Base-by-base conservation (phyloP, 2,329 filamentous ascomycete species). In the Botrytis hyacinthi region DNA sequence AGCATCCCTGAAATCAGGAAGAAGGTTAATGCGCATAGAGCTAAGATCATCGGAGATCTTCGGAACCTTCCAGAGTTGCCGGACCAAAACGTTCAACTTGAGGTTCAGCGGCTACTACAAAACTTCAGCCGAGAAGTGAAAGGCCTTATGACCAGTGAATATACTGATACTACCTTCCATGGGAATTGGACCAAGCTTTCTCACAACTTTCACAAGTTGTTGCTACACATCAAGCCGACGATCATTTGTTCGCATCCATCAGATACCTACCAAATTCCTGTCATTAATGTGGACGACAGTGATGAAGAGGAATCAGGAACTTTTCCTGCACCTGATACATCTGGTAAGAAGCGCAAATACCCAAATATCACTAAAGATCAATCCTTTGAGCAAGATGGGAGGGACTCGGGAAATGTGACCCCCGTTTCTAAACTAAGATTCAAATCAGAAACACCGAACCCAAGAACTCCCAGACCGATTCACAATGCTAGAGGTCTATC, bases 31-130 rank as follows among this genome's bases (percentile, higher is more conserved):
- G 29, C n/a, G 2, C 46, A 87, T 8, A 85, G 92, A 0, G 75
- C 81, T 0, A 80, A 84, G 0, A 88, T 94, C 3, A 84, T 88
- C 1, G 77, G 79, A 0, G 83, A 91, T 73, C 84, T 97, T 0
- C 76, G 80, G 0, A 82, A 82, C 0, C 85, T 95, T 0, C 92
- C 92, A 0, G 91, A 93, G 54, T 87, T 93, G 0, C 91, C 92
- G 0, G 82, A 82, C 0, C 82, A 84, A 0, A 93, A 94, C 61
- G 87, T 94, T 0, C 87, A 90, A n/a, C 84, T 90, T 0, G 88
- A 90, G 16, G 86, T 97, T 0, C 86, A 86, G 32, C 86, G 86
- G 2, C 87, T 89, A 18, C 80, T 95, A 0, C 83, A 84, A 20
- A 83, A 83, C 0, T 90, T 95, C 74, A 86, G 87, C 0, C 82